Base-by-base conservation (phyloP, 2,329 filamentous ascomycete species). In the Ascochyta lentis region DNA sequence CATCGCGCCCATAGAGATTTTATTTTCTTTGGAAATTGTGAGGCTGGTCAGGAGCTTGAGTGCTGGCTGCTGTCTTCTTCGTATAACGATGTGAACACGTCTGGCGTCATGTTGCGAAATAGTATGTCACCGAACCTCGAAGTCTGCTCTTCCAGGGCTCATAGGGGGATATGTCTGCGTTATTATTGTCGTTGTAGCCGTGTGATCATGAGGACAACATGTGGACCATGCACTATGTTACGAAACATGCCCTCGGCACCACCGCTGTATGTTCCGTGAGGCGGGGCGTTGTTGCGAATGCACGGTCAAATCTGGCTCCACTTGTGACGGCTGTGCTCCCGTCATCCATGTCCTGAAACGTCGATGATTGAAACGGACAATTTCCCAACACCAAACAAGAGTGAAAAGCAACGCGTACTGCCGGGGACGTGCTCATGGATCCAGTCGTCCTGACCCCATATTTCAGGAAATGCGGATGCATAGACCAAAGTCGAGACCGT, bases 341-440 rank as follows among this genome's bases (percentile, higher is more conserved):
- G 23, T 26, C 34, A 49, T 38, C 41, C 46, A 37, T 55, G 53
- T 46, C 23, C 19, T 50, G 53, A 56, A 56, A 50, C 46, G 19
- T 47, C 42, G 47, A 50, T 39, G 42, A 42, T 42, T 39, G 29
- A 50, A 47, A 39, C 42, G 15, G 12, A 41, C 34, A 56, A 56
- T 56, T 47, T 42, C 53, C 53, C 41, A 56, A 39, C 31, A 15
- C 27, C 10, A 40, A 49, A 54, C 37, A 50, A 47, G 41, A 35
- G 33, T 38, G 9, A 37, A 35, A 46, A 45, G 41, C 46, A 49
- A 50, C 52, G 41, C 53, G 35, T 50, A 26, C 35, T 46, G 37
- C 37, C n/a, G 37, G 42, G 37, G 10, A 42, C 29, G 24, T 46
- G 53, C 47, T 23, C 24, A 31, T 42, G 31, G 29, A 42, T 46